phyloP scores from a whole-genome alignment of 1,284 basidiomycete genomes.

The Microbotryum silenes-acaulis region DNA sequence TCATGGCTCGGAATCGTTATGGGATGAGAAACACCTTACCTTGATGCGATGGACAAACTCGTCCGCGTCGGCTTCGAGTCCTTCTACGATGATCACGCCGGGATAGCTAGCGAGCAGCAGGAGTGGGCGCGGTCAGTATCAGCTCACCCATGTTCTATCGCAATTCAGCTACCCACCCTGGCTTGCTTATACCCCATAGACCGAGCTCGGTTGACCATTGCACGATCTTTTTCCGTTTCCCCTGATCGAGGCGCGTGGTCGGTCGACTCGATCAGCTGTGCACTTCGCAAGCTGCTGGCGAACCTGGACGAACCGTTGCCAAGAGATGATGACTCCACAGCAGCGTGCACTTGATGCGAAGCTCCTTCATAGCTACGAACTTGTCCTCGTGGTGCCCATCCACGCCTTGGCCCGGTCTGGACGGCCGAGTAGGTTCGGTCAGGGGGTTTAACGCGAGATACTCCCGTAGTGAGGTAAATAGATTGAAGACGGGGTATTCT shows the following conservation, averaged over 20 bases:
- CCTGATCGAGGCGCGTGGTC: not conserved
- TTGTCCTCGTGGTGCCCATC: not conserved
- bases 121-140: not conserved
- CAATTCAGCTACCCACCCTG: slow-evolving; percentile 10
- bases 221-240: slow-evolving; percentile 26
- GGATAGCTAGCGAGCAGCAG: slow-evolving; percentile 17
- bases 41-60: slow-evolving; percentile 26
- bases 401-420: too few species aligned
- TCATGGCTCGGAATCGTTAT: not conserved
- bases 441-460: slow-evolving; percentile 9
- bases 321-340: slow-evolving; percentile 30
- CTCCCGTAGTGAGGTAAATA: slow-evolving; percentile 12
- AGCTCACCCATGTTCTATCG: too few species aligned
- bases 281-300: not conserved
- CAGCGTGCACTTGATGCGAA: slow-evolving; percentile 10
- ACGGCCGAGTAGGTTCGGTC: not conserved
- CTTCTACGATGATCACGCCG: slow-evolving; percentile 25
- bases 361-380: not conserved
- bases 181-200: slow-evolving; percentile 19
- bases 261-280: not conserved
- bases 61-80: slow-evolving; percentile 13
- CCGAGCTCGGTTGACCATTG: slow-evolving; percentile 15
- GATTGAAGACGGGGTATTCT: slow-evolving; percentile 12
- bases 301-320: slow-evolving; percentile 11
- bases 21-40: not conserved